Percentiles rank a stretch among this genome's conserved stretches.
Evolutionary conservation across 495 filamentous ascomycete genomes (phyloP).

Genomic region (Emericellopsis terricola): DNA sequence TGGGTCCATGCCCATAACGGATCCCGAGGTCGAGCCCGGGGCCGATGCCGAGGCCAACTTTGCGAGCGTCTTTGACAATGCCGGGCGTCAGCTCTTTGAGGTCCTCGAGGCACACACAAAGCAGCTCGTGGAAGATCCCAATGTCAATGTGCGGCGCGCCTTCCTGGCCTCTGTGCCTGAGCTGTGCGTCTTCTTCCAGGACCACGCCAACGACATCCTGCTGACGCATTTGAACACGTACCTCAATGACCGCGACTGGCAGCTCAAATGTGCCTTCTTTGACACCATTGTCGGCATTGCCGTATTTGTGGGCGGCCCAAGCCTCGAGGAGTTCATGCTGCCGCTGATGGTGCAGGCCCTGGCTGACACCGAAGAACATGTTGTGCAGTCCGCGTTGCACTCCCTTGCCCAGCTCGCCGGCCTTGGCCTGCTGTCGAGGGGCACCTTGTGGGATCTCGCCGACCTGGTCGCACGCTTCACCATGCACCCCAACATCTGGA

Average conservation of each 20-base stretch:
- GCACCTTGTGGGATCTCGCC: slow-evolving; percentile 73
- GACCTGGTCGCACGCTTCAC: slow-evolving; percentile 66
- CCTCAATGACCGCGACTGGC: slow-evolving; percentile 92
- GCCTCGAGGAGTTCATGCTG: slow-evolving; percentile 86
- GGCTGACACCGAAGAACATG: slow-evolving; percentile 87
- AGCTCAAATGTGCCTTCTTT: slow-evolving; percentile 90
- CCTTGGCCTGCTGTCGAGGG: slow-evolving; percentile 69
- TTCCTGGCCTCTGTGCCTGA: slow-evolving; percentile 88
- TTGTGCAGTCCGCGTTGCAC: slow-evolving; percentile 77
- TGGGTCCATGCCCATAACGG: slow-evolving; percentile 57
- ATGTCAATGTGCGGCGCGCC: slow-evolving; percentile 76
- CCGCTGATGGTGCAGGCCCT: slow-evolving; percentile 95
- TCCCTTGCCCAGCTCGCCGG: slow-evolving; percentile 81
- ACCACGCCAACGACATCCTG: slow-evolving; percentile 82
- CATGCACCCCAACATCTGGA: slow-evolving; percentile 90
- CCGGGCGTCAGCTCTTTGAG: slow-evolving; percentile 54
- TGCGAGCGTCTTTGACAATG: slow-evolving; percentile 68
- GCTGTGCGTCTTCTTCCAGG: slow-evolving; percentile 84
- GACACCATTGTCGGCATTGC: slow-evolving; percentile 89
- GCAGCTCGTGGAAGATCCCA: slow-evolving; percentile 66
- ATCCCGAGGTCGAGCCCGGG: slow-evolving; percentile 67
- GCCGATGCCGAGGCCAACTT: slow-evolving; percentile 39
- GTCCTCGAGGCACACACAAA: slow-evolving; percentile 81
- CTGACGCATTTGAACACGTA: slow-evolving; percentile 95
- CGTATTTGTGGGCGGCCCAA: slow-evolving; percentile 70